Conservation (phyloP, 2,329 filamentous ascomycete species). For the Microsporum audouinii region DNA sequence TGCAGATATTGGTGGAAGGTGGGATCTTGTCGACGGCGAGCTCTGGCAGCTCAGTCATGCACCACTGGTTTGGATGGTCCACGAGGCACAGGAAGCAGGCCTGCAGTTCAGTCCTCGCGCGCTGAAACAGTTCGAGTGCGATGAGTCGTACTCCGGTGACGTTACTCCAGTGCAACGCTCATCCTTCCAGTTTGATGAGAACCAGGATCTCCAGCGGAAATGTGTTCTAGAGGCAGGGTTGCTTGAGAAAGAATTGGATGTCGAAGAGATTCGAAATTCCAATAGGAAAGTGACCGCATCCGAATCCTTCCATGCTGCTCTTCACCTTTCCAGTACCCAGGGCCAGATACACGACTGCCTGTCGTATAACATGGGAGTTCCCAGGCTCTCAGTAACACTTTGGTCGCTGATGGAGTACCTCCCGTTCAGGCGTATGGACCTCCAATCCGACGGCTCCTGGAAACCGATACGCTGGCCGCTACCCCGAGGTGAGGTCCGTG, state of each 20-base stretch:
- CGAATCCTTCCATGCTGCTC: constrained; percentile 44
- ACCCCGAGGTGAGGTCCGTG: constrained; percentile 63
- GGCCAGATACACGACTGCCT: constrained; percentile 60
- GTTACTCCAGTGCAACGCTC: constrained; percentile 25
- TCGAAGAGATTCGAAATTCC: not conserved
- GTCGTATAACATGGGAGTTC: constrained; percentile 50
- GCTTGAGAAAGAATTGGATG: not conserved
- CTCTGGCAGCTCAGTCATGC: constrained; percentile 37
- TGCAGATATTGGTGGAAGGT: constrained; percentile 45
- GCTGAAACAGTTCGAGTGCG: constrained; percentile 54
- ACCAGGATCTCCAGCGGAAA: not conserved
- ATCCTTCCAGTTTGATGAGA: not conserved
- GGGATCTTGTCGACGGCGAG: constrained; percentile 28
- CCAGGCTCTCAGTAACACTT: constrained; percentile 44
- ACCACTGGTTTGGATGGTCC: constrained; percentile 45
- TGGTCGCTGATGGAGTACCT: constrained; percentile 77
- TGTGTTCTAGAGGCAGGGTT: not conserved
- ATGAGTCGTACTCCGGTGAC: constrained; percentile 33
- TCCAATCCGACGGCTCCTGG: constrained; percentile 62
- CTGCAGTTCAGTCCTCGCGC: constrained; percentile 59
- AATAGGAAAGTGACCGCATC: constrained; percentile 17
- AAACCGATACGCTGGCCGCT: constrained; percentile 70
- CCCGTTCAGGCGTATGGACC: constrained; percentile 70
- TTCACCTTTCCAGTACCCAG: constrained; percentile 45
- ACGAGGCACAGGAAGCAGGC: constrained; percentile 49